Conservation (phyloP, 176 grass and related monocot genomes). For the Aegilops sharonensis region DNA sequence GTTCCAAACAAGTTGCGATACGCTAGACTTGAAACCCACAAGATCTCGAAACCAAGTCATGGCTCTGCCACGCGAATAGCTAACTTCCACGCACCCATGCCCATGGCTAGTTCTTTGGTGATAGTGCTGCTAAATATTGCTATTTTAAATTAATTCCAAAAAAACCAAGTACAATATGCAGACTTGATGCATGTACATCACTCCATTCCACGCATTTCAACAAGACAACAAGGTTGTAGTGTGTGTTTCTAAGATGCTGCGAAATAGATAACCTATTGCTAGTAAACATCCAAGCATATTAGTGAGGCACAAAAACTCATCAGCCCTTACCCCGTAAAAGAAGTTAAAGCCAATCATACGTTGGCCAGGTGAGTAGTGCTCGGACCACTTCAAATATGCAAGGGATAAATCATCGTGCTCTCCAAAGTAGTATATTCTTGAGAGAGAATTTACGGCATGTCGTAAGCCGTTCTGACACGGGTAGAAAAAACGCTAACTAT, state of each 20-base stretch:
- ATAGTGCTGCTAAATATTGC: neutral
- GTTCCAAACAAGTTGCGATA: too few species aligned
- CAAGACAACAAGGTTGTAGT: neutral
- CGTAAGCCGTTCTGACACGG: neutral
- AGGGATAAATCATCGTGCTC: neutral
- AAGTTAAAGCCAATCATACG: neutral
- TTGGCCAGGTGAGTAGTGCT: neutral
- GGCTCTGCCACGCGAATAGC: neutral
- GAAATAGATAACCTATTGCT: slow-evolving; percentile 4
- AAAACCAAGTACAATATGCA: neutral
- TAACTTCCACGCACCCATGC: neutral
- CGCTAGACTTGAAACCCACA: too few species aligned
- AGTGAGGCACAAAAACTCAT: neutral
- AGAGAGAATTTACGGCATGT: slow-evolving; percentile 9
- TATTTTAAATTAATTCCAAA: neutral
- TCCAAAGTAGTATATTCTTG: neutral
- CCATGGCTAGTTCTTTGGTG: neutral
- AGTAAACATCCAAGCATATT: neutral
- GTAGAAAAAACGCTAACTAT: neutral
- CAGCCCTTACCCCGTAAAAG: neutral
- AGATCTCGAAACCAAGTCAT: too few species aligned
- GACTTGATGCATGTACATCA: neutral
- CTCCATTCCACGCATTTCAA: neutral
- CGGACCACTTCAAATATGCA: neutral
- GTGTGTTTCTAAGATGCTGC: neutral